Evolutionary conservation across 495 filamentous ascomycete genomes (phyloP).

Genomic region (Annulohypoxylon nitens): DNA sequence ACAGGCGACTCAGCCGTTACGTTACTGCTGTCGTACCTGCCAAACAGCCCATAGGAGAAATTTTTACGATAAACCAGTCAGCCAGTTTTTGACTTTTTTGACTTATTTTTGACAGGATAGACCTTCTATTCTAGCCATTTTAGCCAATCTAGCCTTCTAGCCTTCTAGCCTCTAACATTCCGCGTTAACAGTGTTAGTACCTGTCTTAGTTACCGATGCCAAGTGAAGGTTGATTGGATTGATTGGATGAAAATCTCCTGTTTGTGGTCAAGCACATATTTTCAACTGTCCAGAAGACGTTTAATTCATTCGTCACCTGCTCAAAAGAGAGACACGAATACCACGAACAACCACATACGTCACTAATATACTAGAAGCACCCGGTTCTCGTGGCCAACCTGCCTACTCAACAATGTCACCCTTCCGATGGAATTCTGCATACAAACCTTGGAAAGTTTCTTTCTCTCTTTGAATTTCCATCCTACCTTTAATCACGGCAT

Average conservation of each 20-base stretch:
- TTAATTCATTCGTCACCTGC: constrained; percentile 31
- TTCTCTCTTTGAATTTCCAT: not conserved
- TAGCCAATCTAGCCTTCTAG: no score
- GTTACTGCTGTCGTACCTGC: constrained; percentile 23
- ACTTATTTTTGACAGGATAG: not conserved
- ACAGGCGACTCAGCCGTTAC: constrained; percentile 39
- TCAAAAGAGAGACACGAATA: constrained; percentile 30
- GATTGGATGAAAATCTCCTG: constrained; percentile 14
- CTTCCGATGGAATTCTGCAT: constrained; percentile 1
- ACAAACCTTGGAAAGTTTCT: not conserved
- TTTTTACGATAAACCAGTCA: no score
- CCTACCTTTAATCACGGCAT: not conserved
- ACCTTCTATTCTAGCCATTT: not conserved
- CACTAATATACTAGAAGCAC: constrained; percentile 25
- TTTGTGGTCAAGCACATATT: constrained; percentile 23
- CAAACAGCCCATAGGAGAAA: no score
- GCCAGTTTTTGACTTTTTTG: no score
- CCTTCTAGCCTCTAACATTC: not conserved
- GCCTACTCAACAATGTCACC: constrained; percentile 19
- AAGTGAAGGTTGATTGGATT: constrained; percentile 26
- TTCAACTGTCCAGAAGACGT: constrained; percentile 22
- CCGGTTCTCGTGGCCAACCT: constrained; percentile 21
- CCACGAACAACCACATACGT: constrained; percentile 33
- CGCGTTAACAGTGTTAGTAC: constrained; percentile 8
- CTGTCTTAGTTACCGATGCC: constrained; percentile 28